A percentile compares a stretch with the other conserved stretches of the same genome.
phyloP scores from a whole-genome alignment of 805 yeast species.

The Monosporozyma aquatica region DNA sequence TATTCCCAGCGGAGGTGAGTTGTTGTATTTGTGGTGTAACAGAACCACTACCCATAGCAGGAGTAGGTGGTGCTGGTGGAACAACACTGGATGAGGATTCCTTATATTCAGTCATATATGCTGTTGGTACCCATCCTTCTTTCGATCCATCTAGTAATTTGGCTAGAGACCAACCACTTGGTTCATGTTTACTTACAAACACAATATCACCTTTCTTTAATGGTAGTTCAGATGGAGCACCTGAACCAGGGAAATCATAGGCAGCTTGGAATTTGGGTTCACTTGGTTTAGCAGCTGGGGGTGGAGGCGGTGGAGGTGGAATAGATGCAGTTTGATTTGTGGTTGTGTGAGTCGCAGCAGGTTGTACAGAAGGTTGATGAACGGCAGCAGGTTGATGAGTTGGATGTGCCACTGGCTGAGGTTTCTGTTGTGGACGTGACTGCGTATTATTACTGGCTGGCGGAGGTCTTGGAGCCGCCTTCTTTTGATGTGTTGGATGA shows the following conservation, averaged over 20 bases:
- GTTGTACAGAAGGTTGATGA: conserved; percentile 5
- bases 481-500: conserved; percentile 23
- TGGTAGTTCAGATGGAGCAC: conserved; percentile 73
- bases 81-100: conserved; percentile 32
- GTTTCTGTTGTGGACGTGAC: conserved; percentile 15
- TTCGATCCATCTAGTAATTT: conserved; percentile 61
- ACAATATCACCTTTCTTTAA: conserved; percentile 68
- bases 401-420: conserved; percentile 5
- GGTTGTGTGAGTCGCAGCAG: not conserved
- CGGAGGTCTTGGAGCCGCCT: conserved; percentile 29
- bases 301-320: conserved; percentile 74
- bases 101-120: conserved; percentile 62
- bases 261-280: conserved; percentile 77
- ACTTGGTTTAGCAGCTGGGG: conserved; percentile 49
- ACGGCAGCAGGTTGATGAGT: conserved; percentile 4
- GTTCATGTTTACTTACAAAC: conserved; percentile 59
- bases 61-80: conserved; percentile 2
- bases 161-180: conserved; percentile 93
- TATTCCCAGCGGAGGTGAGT: not conserved
- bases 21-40: conserved; percentile 3
- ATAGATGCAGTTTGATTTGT: conserved; percentile 4
- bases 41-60: not conserved
- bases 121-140: conserved; percentile 97
- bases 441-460: conserved; percentile 3
- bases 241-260: conserved; percentile 83